Evolutionary conservation across 2,329 filamentous ascomycete genomes (phyloP), one percentile per base, ranked within the genome.

Genomic region (Ophiocordyceps unilateralis): DNA sequence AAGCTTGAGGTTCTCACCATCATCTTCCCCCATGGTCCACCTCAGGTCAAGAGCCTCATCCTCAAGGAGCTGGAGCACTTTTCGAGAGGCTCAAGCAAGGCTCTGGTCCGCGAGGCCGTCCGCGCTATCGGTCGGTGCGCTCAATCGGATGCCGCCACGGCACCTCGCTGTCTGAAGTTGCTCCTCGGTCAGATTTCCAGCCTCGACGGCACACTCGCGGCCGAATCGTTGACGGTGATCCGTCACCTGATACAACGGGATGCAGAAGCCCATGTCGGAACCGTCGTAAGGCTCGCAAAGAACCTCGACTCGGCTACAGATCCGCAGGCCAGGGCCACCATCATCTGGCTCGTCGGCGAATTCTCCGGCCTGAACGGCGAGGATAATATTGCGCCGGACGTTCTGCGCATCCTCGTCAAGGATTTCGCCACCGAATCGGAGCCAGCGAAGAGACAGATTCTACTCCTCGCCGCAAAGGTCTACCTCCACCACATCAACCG

Each of bases 321-420:
- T 47, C 79, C 91, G 1, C 81, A 87, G 47, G 91, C 91, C 4
- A 74, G 91, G 50, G 91, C 91, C 3, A 94, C 85, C 41, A 95
- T 98, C 48, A 83, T 98, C 51, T 98, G 91, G 91, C 75, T 98
- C 1, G 88, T 96, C 0, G 91, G 91, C 39, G 91, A 98, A 60
- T 96, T 93, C 53, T 78, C 89, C 0, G 85, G 86, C 0, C 61
- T 82, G 3, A 77, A 86, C 44, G 74, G 80, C 10, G 80, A 88
- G 46, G 80, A 91, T 56, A 93, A 93, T 53, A 89, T 98, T 47
- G 91, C 91, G 0, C 80, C 89, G 0, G 91, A 98, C 54, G 87
- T 96, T 7, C 66, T 96, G 28, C 78, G 91, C 8, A 89, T 96
- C 38, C 65, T 98, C 2, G 73, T 87, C 39, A 89, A 87, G 58